phyloP scores from a whole-genome alignment of 1,284 basidiomycete species.

The Trichosporon sp. region DNA sequence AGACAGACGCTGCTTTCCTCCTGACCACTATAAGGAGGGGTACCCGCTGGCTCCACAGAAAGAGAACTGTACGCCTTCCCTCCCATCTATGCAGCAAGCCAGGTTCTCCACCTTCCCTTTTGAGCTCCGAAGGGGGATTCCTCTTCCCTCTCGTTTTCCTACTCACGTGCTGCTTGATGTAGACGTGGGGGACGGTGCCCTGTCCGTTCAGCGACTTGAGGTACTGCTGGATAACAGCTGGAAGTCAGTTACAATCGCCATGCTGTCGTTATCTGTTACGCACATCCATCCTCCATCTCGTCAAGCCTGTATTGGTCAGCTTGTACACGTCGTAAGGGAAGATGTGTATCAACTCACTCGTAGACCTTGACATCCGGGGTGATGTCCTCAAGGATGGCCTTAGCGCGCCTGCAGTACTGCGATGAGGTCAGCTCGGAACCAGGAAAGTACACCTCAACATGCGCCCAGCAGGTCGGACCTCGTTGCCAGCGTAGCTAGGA shows the following conservation, averaged over 20 bases:
- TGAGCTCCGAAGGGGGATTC: too few relatives aligned
- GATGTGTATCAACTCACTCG: constrained; percentile 40
- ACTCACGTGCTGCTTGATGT: constrained; percentile 45
- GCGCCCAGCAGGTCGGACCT: too few relatives aligned
- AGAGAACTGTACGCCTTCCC: too few relatives aligned
- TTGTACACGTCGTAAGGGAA: background rate
- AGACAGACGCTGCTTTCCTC: too few relatives aligned
- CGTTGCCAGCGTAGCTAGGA: too few relatives aligned
- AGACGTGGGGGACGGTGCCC: constrained; percentile 55
- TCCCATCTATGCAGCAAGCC: too few relatives aligned
- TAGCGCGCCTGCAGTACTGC: constrained; percentile 54
- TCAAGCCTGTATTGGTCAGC: constrained; percentile 47
- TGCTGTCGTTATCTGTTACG: constrained; percentile 27
- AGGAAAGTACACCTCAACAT: too few relatives aligned
- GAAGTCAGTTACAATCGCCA: background rate
- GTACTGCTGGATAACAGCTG: constrained; percentile 55
- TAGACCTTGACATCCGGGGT: constrained; percentile 48
- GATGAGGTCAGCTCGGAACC: background rate
- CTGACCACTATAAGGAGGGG: too few relatives aligned
- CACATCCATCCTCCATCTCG: constrained; percentile 52
- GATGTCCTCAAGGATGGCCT: constrained; percentile 43
- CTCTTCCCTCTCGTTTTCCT: background rate
- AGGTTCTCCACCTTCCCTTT: background rate
- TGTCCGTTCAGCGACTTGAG: constrained; percentile 52
- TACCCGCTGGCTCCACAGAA: too few relatives aligned